Evolutionary conservation across 176 grass and related monocot species (phyloP).

Genomic region (Puccinellia tenuiflora): DNA sequence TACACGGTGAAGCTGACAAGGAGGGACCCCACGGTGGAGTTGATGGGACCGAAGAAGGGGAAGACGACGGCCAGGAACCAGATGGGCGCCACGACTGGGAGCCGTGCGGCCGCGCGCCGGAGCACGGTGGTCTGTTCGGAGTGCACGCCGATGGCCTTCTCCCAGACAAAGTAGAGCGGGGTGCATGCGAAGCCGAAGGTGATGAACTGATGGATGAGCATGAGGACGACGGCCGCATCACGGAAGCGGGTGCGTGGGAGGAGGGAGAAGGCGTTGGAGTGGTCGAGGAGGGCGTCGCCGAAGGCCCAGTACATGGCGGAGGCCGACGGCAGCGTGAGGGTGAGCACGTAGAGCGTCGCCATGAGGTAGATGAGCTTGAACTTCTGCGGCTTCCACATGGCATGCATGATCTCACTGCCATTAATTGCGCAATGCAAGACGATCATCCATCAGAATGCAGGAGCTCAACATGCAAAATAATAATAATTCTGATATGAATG

Average conservation of each 20-base stretch:
- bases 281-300: slow-evolving; percentile 77
- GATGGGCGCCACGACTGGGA: slow-evolving; percentile 70
- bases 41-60: slow-evolving; percentile 96
- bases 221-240: slow-evolving; percentile 71
- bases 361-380: slow-evolving; percentile 90
- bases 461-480: background rate
- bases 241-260: slow-evolving; percentile 70
- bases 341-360: slow-evolving; percentile 78
- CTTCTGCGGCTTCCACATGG: slow-evolving; percentile 97
- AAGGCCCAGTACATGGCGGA: slow-evolving; percentile 97
- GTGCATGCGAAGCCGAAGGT: slow-evolving; percentile 97
- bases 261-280: slow-evolving; percentile 94
- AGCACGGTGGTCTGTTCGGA: slow-evolving; percentile 29
- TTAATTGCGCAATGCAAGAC: background rate
- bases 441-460: background rate
- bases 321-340: slow-evolving; percentile 82
- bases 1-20: slow-evolving; percentile 99
- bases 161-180: slow-evolving; percentile 96
- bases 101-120: slow-evolving; percentile 41
- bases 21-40: slow-evolving; percentile 83
- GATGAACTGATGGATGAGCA: slow-evolving; percentile 96
- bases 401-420: slow-evolving; percentile 94
- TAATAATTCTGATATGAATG: background rate
- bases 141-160: slow-evolving; percentile 83
- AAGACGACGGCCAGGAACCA: slow-evolving; percentile 97